Conservation (phyloP, 306 rosid genomes). For the Cicer cuneatum region DNA sequence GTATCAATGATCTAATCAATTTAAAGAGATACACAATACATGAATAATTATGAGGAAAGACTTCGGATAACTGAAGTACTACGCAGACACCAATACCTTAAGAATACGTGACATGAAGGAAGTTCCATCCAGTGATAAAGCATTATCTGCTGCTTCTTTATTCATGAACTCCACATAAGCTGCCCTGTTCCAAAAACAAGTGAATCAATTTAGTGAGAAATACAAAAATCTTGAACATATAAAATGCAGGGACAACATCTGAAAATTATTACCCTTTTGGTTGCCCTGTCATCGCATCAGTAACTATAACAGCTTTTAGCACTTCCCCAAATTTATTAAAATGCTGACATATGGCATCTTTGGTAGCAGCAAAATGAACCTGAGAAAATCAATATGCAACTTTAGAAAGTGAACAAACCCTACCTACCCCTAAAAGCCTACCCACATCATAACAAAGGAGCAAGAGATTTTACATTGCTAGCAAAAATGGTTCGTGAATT, state of each 20-base stretch:
- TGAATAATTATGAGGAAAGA: background rate
- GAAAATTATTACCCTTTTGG: slow-evolving; percentile 77
- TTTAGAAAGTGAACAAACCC: slow-evolving; percentile 39
- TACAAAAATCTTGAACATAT: slow-evolving; percentile 3
- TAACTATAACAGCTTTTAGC: slow-evolving; percentile 70
- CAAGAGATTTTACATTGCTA: slow-evolving; percentile 72
- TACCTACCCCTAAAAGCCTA: background rate
- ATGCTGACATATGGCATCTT: slow-evolving; percentile 87
- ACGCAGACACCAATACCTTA: slow-evolving; percentile 61
- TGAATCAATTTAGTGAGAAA: slow-evolving; percentile 32
- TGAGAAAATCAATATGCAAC: slow-evolving; percentile 39
- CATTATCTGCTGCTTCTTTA: slow-evolving; percentile 87
- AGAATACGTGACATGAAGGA: slow-evolving; percentile 94
- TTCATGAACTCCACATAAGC: slow-evolving; percentile 94
- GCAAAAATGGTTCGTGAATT: slow-evolving; percentile 87
- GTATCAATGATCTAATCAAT: slow-evolving; percentile 14
- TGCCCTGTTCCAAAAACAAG: slow-evolving; percentile 65
- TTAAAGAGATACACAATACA: background rate
- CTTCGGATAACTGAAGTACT: slow-evolving; percentile 9
- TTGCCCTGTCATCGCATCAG: slow-evolving; percentile 80
- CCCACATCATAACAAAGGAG: slow-evolving; percentile 36
- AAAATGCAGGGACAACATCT: slow-evolving; percentile 33
- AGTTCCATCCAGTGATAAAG: slow-evolving; percentile 86
- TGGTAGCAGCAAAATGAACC: slow-evolving; percentile 97
- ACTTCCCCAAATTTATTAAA: slow-evolving; percentile 89